Base-by-base conservation (phyloP, 1,284 basidiomycete genomes). In the Ganoderma lingzhi region DNA sequence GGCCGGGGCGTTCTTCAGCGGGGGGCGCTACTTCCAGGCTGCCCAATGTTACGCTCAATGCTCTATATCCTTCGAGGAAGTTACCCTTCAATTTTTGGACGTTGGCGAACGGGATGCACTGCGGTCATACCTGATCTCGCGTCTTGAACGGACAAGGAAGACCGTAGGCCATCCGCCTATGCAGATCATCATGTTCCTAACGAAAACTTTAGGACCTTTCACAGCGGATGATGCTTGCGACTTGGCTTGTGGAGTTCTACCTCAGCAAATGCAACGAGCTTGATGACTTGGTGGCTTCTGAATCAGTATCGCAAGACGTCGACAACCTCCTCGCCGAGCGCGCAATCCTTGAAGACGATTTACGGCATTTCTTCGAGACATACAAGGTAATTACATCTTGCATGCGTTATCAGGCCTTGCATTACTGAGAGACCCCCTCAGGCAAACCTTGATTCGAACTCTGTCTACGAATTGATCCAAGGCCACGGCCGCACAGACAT, bases 171-270 rank as follows among this genome's bases (percentile, higher is more conserved):
- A 23, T 48, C 14, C 6, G 12, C 5, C 44, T 51, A n/a, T 8
- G 35, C 6, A 5, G 19, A 53, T 9, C 8, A 2, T 37, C 32
- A 1, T 53, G 9, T n/a, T 10, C 19, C 62, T 58, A 6, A 60
- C 39, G 9, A 12, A 8, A 14, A 2, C 17, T 17, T 48, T 71
- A 97, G 95, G 96, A 98, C 75, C 76, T 95, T 60, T 96, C 95
- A 0, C 96, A 98, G 80, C 88, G 98, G 42, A 96, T 97, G 92
- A 97, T 99, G 93, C 85, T 99, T 9, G 96, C 98, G 1, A 99
- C 97, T 0, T 99, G 98, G 98, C 91, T 99, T 8, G 92, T 98
- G 39, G 98, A 99, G 80, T 96, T 99, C 74, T 99, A 97, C 79
- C 88, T 99, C 30, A 94, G 93, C 82, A 99, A 98, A 83, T 96